These are phyloP conservation scores for Viscum album DNA, from an alignment of 177 flowering plant genomes.

Conservation along the genomic window DNA sequence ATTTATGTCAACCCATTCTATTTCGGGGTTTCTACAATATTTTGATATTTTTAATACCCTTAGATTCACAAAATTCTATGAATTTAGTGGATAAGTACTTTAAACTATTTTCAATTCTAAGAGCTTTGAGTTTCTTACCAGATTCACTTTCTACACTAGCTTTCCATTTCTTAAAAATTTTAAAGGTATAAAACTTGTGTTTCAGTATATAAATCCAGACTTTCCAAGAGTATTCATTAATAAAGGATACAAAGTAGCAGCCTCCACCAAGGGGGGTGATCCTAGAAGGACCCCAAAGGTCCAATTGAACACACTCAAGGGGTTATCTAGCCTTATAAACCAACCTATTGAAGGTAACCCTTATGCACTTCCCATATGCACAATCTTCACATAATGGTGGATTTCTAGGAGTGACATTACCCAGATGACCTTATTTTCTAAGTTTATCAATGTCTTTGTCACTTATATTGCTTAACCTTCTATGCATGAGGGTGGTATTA, in stretches of 20 bases:
- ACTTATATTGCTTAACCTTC: no score
- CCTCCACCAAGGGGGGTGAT: no score
- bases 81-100: not conserved
- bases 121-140: not conserved
- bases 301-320: no score
- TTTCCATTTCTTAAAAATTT: not conserved
- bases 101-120: not conserved
- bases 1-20: not conserved
- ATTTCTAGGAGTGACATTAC: no score
- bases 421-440: no score
- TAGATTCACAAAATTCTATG: not conserved
- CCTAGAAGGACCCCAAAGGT: no score
- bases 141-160: not conserved
- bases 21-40: not conserved
- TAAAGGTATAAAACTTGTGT: not conserved
- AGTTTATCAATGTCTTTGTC: no score
- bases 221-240: not conserved
- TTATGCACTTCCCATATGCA: no score
- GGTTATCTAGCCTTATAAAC: no score
- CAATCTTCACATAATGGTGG: no score
- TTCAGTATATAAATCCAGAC: not conserved
- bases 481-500: no score
- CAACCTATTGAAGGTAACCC: no score
- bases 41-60: not conserved
- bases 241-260: not conserved